These are phyloP conservation scores for Hydrangea macrophylla DNA, from an alignment of 148 eudicot genomes.

Conservation along the genomic window DNA sequence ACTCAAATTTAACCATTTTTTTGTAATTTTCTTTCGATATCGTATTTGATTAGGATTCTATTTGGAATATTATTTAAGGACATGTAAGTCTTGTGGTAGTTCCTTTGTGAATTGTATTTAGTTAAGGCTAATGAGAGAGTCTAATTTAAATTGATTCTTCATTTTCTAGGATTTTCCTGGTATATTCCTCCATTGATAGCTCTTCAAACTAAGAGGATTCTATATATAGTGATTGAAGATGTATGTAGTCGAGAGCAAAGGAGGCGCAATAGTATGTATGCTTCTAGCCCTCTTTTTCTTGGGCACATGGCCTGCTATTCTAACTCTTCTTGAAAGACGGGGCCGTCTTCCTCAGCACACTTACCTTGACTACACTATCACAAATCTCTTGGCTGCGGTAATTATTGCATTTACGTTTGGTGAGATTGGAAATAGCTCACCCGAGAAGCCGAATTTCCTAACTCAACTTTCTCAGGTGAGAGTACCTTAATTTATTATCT, in stretches of 20 bases:
- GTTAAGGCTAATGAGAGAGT: too few relatives aligned
- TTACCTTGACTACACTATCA: constrained; percentile 81
- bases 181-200: constrained; percentile 2
- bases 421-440: constrained; percentile 54
- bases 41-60: too few relatives aligned
- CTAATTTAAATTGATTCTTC: too few relatives aligned
- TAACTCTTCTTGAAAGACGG: constrained; percentile 71
- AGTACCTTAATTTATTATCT: background rate
- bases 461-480: constrained; percentile 71
- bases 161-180: constrained; percentile 12
- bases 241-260: constrained; percentile 63
- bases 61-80: too few relatives aligned
- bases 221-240: constrained; percentile 24
- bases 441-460: constrained; percentile 59
- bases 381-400: constrained; percentile 78
- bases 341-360: constrained; percentile 95
- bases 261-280: constrained; percentile 68
- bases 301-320: constrained; percentile 91
- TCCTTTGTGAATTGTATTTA: too few relatives aligned
- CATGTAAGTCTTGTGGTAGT: too few relatives aligned
- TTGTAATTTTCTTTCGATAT: too few relatives aligned
- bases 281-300: constrained; percentile 51
- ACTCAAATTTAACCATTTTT: too few relatives aligned
- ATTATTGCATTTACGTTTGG: constrained; percentile 81
- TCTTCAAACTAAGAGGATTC: constrained; percentile 12